Evolutionary conservation across 1,139 yeast species (phyloP), one percentile per base, ranked within the genome.

Genomic region (Geotrichum candidum): DNA sequence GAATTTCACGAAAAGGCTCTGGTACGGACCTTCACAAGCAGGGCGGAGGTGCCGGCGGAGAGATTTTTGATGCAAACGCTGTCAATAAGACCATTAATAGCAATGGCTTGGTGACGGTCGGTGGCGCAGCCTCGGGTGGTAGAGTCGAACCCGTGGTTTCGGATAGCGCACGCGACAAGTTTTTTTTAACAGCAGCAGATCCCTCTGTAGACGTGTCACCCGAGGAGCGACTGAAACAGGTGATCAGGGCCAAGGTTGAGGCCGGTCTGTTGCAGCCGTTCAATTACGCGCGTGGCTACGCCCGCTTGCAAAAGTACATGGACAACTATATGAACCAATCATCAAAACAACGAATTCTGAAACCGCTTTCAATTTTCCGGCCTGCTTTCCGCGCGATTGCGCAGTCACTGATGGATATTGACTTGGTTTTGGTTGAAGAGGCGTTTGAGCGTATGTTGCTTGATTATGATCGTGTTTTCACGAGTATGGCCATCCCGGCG

Each of bases 401-500:
- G 0, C 82, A 92, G 68, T 87, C 96, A 0, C 78, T 94, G 67
- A 90, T 90, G 70, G 98, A 92, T 74, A 92, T 91, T 13, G 99
- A 94, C 74, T 79, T 92, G 70, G 95, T 92, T 6, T 77, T 91
- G 52, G 98, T 94, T 10, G 99, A 94, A 70, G 98, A 94, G 73
- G 87, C 89, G 61, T 94, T 94, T 73, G 99, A 94, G 75, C 80
- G 98, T 64, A 89, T 92, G 96, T 76, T 94, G 58, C 77, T 94
- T 61, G 97, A 94, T 69, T 92, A 94, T 71, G 99, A 94, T 73
- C 82, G 99, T 55, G 97, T 94, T 2, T 94, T 94, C 74, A 91
- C 98, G 0, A 88, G 96, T 6, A 91, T 92, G 97, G 97, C 97
- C 9, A 91, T 94, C 62, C 99, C 99, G 0, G 97, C 98, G 0